A percentile compares a stretch with the other conserved stretches of the same genome.
Evolutionary conservation across 768 basidiomycete genomes (phyloP).

Genomic region (Podaxis rugospora): DNA sequence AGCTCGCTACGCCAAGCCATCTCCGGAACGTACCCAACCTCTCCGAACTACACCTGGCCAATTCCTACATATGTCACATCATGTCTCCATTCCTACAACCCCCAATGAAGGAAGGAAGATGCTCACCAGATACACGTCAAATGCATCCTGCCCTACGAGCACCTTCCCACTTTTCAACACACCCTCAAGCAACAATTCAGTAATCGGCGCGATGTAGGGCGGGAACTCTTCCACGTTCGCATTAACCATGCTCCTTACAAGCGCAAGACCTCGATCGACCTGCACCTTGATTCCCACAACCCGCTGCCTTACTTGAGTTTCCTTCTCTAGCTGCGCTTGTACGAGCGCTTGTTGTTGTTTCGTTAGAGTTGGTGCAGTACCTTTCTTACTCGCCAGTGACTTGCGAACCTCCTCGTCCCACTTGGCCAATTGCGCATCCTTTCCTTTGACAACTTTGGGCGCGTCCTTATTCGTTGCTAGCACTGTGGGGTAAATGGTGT

Average conservation of each 20-base stretch:
- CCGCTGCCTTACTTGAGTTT: constrained; percentile 58
- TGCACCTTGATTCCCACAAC: constrained; percentile 51
- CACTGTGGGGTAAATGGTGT: constrained; percentile 36
- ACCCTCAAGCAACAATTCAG: constrained; percentile 59
- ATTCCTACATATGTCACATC: constrained; percentile 36
- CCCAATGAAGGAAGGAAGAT: neutral
- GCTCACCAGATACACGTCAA: constrained; percentile 77
- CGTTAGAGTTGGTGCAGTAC: constrained; percentile 49
- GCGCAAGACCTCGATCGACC: constrained; percentile 62
- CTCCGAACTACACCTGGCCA: constrained; percentile 70
- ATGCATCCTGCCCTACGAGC: constrained; percentile 60
- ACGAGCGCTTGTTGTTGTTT: constrained; percentile 87
- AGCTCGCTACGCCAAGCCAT: constrained; percentile 81
- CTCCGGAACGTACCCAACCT: constrained; percentile 62
- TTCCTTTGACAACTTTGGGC: constrained; percentile 61
- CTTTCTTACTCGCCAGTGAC: constrained; percentile 78
- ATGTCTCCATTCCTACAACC: neutral
- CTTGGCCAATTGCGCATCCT: constrained; percentile 83
- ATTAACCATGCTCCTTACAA: constrained; percentile 61
- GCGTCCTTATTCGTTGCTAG: constrained; percentile 57
- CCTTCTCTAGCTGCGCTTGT: constrained; percentile 78
- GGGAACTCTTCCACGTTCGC: constrained; percentile 48
- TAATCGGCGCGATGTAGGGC: constrained; percentile 52
- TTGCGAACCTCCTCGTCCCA: constrained; percentile 96
- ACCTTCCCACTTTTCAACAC: constrained; percentile 54